phyloP scores from a whole-genome alignment of 2,329 filamentous ascomycete genomes.

The Alternaria triticina region DNA sequence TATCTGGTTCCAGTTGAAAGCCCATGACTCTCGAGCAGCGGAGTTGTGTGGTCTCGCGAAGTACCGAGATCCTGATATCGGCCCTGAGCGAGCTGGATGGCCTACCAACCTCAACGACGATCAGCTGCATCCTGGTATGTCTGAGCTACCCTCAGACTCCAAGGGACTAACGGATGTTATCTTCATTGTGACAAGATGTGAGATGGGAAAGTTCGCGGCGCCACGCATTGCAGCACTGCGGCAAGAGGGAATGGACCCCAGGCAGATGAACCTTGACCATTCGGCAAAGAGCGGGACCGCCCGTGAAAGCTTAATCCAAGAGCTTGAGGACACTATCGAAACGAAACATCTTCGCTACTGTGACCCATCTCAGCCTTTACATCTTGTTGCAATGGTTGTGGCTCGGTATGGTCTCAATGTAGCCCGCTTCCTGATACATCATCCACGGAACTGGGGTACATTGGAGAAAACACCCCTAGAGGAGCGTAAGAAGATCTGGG shows the following conservation, averaged over 20 bases:
- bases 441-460: conserved; percentile 63
- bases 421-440: conserved; percentile 74
- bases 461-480: conserved; percentile 69
- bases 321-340: conserved; percentile 49
- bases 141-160: conserved; percentile 40
- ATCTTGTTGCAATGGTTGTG: conserved; percentile 63
- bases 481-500: conserved; percentile 45
- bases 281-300: background rate
- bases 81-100: conserved; percentile 51
- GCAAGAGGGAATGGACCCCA: conserved; percentile 21
- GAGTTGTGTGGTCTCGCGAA: conserved; percentile 56
- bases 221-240: conserved; percentile 22
- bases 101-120: conserved; percentile 61
- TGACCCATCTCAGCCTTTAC: conserved; percentile 63
- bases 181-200: conserved; percentile 46
- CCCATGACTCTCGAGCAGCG: conserved; percentile 61
- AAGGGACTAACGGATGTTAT: conserved; percentile 52
- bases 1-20: conserved; percentile 64
- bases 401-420: conserved; percentile 73
- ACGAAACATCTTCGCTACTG: conserved; percentile 47
- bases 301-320: conserved; percentile 32
- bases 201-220: conserved; percentile 44
- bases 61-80: conserved; percentile 48
- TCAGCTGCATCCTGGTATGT: conserved; percentile 49
- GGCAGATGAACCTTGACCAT: conserved; percentile 6